Evolutionary conservation across 495 filamentous ascomycete genomes (phyloP).

Genomic region (Pyrenopolyporus hunteri): DNA sequence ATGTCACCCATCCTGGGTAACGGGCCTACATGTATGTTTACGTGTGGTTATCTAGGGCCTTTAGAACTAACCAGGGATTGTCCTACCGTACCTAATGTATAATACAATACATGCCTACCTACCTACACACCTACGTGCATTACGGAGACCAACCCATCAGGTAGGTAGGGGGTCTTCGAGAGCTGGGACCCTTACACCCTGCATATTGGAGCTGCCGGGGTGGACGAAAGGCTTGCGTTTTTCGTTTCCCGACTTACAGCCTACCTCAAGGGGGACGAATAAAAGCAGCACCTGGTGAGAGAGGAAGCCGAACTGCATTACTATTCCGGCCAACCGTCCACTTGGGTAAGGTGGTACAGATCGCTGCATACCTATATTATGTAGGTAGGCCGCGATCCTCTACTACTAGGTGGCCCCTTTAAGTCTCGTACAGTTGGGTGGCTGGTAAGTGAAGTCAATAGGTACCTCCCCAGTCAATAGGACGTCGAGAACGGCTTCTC

Average conservation of each 20-base stretch:
- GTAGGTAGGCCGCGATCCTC: slow-evolving; percentile 9
- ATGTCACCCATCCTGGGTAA: slow-evolving; percentile 18
- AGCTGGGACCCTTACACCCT: slow-evolving; percentile 25
- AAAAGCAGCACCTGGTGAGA: slow-evolving; percentile 1
- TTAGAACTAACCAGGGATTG: slow-evolving; percentile 4
- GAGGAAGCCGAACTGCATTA: slow-evolving; percentile 5
- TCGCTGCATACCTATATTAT: slow-evolving; percentile 19
- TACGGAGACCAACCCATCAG: slow-evolving; percentile 16
- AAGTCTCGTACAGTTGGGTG: background rate
- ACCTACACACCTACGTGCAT: background rate
- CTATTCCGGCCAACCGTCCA: slow-evolving; percentile 17
- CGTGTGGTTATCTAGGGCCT: slow-evolving; percentile 6
- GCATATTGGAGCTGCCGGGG: slow-evolving; percentile 25
- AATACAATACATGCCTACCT: too few relatives aligned
- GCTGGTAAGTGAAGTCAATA: too few relatives aligned
- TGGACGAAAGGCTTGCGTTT: slow-evolving; percentile 17
- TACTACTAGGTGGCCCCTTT: background rate
- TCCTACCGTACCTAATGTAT: background rate
- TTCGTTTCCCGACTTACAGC: slow-evolving; percentile 11
- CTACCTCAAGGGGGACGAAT: slow-evolving; percentile 4
- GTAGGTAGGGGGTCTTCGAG: slow-evolving; percentile 12
- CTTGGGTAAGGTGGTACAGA: slow-evolving; percentile 32
- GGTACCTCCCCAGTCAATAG: background rate
- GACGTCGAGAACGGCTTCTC: background rate
- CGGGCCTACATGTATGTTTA: too few relatives aligned